phyloP scores from a whole-genome alignment of 495 filamentous ascomycete species.

The Stereocaulon alpinum region DNA sequence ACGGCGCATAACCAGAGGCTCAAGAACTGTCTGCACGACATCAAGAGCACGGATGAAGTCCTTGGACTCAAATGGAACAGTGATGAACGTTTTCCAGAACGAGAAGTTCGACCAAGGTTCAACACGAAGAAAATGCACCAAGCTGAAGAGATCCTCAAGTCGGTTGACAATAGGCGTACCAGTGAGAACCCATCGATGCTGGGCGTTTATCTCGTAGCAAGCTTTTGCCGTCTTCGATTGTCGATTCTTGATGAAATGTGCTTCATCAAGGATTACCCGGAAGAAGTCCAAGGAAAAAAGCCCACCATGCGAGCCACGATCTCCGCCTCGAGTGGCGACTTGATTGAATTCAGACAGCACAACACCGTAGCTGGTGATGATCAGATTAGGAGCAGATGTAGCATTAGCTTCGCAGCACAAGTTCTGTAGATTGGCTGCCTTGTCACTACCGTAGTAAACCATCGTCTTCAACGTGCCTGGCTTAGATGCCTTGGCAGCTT shows the following conservation, averaged over 20 bases:
- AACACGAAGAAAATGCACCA: conserved; percentile 83
- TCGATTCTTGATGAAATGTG: conserved; percentile 87
- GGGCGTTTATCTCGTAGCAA: conserved; percentile 77
- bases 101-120: conserved; percentile 98
- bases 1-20: conserved; percentile 85
- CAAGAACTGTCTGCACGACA: conserved; percentile 92
- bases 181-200: conserved; percentile 87
- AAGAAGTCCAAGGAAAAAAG: conserved; percentile 89
- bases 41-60: conserved; percentile 88
- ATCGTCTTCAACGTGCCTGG: conserved; percentile 70
- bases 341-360: conserved; percentile 82
- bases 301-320: conserved; percentile 52
- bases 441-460: conserved; percentile 86
- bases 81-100: conserved; percentile 98
- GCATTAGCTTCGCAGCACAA: conserved; percentile 68
- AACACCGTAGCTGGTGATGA: conserved; percentile 93
- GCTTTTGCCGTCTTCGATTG: conserved; percentile 82
- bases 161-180: conserved; percentile 96
- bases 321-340: conserved; percentile 44
- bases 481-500: conserved; percentile 78
- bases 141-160: conserved; percentile 90
- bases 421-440: conserved; percentile 59
- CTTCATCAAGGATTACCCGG: conserved; percentile 90
- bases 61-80: conserved; percentile 88
- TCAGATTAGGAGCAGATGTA: conserved; percentile 67